Evolutionary conservation across 2,329 filamentous ascomycete genomes (phyloP), one percentile per base, ranked within the genome.

Genomic region (Periconia macrospinosa): DNA sequence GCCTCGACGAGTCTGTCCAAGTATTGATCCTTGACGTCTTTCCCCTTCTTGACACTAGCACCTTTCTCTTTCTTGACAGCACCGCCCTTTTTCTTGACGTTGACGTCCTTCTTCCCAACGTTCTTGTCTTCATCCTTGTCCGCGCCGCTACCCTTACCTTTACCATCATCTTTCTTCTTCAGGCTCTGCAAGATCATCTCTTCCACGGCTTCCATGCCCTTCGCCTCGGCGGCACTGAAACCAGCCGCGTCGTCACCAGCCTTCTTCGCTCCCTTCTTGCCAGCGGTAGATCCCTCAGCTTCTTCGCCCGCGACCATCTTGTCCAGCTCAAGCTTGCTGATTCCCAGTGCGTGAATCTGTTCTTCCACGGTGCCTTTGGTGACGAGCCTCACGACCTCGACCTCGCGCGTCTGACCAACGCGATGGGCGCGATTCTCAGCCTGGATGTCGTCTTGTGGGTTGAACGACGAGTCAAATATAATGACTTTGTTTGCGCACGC

Each of bases 391-490:
- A 96, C 86, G 41, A 99, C 89, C 70, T 99, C 93, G 1, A 99
- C 94, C 35, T 93, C 89, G 15, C 90, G 82, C 30, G 85, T 92
- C 78, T 99, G 94, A 0, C 94, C 94, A 9, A 99, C 90, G 14
- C 94, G 88, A 75, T 99, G 94, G 0, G 94, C 94, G 17, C 94
- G 87, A 72, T 99, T 97, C 79, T 97, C 94, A 0, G 94, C 94
- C 73, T 99, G 94, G n/a, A 96, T 87, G 69, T 99, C 94, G 63
- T 97, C 93, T 70, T 99, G 94, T 0, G 94, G 94, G 65, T 99
- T 99, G 77, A 97, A 96, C n/a, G 88, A 91, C 59, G 90, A 89
- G 74, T 99, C 94, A 71, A 97, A 97, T 67, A 99, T 94, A 74
- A 99, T 86, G 63, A 99, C 93, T 76, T 97, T 97, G 79, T 97